Percentiles rank a stretch among this genome's conserved stretches.
Evolutionary conservation across 2,329 filamentous ascomycete species (phyloP).

Genomic region (Dactylonectria macrodidyma): DNA sequence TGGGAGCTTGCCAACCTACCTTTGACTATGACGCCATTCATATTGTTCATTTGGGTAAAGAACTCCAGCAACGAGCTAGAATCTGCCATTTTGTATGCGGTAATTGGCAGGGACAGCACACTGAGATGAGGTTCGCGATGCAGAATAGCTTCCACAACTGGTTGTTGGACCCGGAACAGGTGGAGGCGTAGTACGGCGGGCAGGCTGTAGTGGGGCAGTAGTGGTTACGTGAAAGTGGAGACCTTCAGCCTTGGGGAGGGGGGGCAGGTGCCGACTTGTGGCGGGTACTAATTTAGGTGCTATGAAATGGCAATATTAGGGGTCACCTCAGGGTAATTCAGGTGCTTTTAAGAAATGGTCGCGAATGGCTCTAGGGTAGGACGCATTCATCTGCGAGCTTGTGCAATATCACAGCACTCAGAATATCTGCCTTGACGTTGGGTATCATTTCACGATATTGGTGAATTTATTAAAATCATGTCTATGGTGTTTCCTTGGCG

Average conservation of each 20-base stretch:
- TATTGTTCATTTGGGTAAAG: slow-evolving; percentile 63
- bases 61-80: slow-evolving; percentile 55
- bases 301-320: too few species aligned
- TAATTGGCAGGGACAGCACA: slow-evolving; percentile 9
- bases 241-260: background rate
- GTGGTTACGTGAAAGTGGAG: slow-evolving; percentile 11
- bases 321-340: too few species aligned
- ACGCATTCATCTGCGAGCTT: background rate
- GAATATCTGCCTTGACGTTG: too few species aligned
- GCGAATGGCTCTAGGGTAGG: background rate
- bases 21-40: slow-evolving; percentile 63
- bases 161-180: slow-evolving; percentile 33
- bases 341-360: background rate
- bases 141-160: slow-evolving; percentile 41
- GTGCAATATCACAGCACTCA: background rate
- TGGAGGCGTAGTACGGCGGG: slow-evolving; percentile 16
- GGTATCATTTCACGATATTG: background rate
- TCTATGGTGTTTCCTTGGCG: too few species aligned
- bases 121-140: slow-evolving; percentile 26
- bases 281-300: too few species aligned
- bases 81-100: slow-evolving; percentile 55
- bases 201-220: slow-evolving; percentile 27
- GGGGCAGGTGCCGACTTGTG: too few species aligned
- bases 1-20: slow-evolving; percentile 61
- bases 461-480: background rate